Evolutionary conservation across 2,329 filamentous ascomycete species (phyloP), one percentile per base, ranked within the genome.

Genomic region (Paracamarosporium sp.): DNA sequence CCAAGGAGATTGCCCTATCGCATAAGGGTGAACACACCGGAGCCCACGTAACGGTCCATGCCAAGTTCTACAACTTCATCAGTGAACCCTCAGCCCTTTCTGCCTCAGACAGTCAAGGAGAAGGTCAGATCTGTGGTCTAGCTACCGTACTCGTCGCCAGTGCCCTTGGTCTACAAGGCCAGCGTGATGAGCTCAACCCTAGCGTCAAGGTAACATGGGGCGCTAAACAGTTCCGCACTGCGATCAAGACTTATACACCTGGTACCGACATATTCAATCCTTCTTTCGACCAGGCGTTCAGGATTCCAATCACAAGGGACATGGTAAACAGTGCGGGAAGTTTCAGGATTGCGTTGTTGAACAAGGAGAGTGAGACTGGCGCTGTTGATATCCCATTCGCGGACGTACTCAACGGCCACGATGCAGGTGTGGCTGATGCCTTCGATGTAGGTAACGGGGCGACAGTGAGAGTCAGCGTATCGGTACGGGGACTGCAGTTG

Each of bases 211-310:
- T 83, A 1, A 69, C 72, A 0, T 82, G 78, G 77, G 79, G 79
- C 15, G 70, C 54, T 8, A 75, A 77, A 59, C 70, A 73, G 22
- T 82, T 80, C 72, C 69, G 66, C 50, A 83, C 81, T 0, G 76
- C 72, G 1, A 68, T 74, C 53, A 79, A 80, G 69, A 67, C 73
- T 0, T 81, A 83, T 64, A 73, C 70, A 1, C 79, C 80, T 0
- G 81, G 81, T 1, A 76, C 67, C 2, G 81, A 83, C 48, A 81
- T 83, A 59, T 80, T 79, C 70, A 83, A 82, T 63, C 81, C 81
- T 2, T 70, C 75, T 2, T 83, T 82, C 52, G 80, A 82, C 56
- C 75, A 79, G 62, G 75, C 77, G 0, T 83, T 82, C 68, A 69
- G 68, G 7, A 74, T 83, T 43, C 79, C 80, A 0, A 53, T 83